Percentiles rank a stretch among this genome's conserved stretches.
These are phyloP conservation scores for Metahyphopichia silvanorum DNA, from an alignment of 805 yeast species.

Conservation along the genomic window DNA sequence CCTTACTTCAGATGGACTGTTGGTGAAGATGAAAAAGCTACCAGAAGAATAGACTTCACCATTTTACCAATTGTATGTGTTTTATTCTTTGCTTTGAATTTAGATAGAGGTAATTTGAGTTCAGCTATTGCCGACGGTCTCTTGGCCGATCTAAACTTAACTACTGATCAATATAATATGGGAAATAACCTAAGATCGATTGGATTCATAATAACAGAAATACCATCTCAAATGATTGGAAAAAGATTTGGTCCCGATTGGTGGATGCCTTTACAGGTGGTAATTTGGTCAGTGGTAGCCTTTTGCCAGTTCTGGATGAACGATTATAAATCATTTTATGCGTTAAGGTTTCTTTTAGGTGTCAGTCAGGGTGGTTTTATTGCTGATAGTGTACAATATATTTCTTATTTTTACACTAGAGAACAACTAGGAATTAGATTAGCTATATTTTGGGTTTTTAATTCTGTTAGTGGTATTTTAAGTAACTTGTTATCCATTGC, in stretches of 20 bases:
- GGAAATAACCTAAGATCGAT: slow-evolving; percentile 56
- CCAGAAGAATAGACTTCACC: slow-evolving; percentile 51
- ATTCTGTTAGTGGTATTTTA: slow-evolving; percentile 28
- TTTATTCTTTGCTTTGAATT: slow-evolving; percentile 56
- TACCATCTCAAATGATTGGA: slow-evolving; percentile 66
- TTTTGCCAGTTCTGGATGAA: slow-evolving; percentile 47
- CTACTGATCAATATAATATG: slow-evolving; percentile 56
- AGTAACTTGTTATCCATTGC: slow-evolving; percentile 50
- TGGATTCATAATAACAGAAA: slow-evolving; percentile 53
- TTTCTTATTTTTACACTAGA: slow-evolving; percentile 62
- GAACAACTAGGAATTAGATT: slow-evolving; percentile 56
- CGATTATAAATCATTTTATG: slow-evolving; percentile 40
- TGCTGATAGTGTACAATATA: slow-evolving; percentile 60
- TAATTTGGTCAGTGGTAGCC: slow-evolving; percentile 56
- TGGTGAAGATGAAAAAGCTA: slow-evolving; percentile 47
- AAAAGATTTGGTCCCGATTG: slow-evolving; percentile 60
- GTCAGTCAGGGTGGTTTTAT: slow-evolving; percentile 68
- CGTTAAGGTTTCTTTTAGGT: slow-evolving; percentile 52
- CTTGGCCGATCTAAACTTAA: slow-evolving; percentile 47
- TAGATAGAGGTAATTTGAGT: slow-evolving; percentile 55
- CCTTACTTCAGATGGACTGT: slow-evolving; percentile 54
- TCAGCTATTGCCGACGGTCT: slow-evolving; percentile 60
- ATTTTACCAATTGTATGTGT: slow-evolving; percentile 58
- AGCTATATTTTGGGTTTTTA: slow-evolving; percentile 57
- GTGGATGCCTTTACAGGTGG: slow-evolving; percentile 59